Conservation (phyloP, 768 basidiomycete genomes). For the Trametopsis cervina region DNA sequence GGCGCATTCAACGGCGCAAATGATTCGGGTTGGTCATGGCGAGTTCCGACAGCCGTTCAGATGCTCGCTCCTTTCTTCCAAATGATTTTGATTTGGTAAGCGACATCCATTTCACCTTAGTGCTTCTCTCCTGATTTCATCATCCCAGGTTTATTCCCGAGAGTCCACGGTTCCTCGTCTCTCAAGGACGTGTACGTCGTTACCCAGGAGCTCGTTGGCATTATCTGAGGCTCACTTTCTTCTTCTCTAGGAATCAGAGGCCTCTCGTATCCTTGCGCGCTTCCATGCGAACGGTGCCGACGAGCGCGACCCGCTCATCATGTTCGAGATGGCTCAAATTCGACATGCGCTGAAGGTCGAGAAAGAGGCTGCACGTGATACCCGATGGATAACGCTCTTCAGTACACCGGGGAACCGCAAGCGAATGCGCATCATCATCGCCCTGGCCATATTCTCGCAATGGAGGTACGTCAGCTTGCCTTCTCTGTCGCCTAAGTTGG, state of each 20-base stretch:
- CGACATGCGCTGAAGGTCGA: conserved; percentile 61
- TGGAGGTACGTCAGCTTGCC: conserved; percentile 45
- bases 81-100: conserved; percentile 45
- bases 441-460: conserved; percentile 64
- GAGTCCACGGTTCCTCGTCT: conserved; percentile 59
- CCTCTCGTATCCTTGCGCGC: conserved; percentile 53
- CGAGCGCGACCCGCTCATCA: conserved; percentile 49
- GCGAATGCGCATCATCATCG: conserved; percentile 61
- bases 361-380: conserved; percentile 41
- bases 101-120: no score
- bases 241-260: conserved; percentile 42
- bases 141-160: conserved; percentile 57
- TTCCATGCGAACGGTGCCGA: conserved; percentile 64
- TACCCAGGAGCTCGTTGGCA: not conserved
- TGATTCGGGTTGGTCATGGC: conserved; percentile 50
- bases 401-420: conserved; percentile 59
- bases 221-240: not conserved
- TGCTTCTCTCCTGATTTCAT: not conserved
- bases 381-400: conserved; percentile 48
- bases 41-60: conserved; percentile 59
- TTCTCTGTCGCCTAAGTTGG: not conserved
- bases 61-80: conserved; percentile 52
- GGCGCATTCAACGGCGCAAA: conserved; percentile 29
- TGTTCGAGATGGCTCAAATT: conserved; percentile 56
- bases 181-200: conserved; percentile 38